Evolutionary conservation across 2,329 filamentous ascomycete species (phyloP), one percentile per base, ranked within the genome.

Genomic region (Cladophialophora immunda): DNA sequence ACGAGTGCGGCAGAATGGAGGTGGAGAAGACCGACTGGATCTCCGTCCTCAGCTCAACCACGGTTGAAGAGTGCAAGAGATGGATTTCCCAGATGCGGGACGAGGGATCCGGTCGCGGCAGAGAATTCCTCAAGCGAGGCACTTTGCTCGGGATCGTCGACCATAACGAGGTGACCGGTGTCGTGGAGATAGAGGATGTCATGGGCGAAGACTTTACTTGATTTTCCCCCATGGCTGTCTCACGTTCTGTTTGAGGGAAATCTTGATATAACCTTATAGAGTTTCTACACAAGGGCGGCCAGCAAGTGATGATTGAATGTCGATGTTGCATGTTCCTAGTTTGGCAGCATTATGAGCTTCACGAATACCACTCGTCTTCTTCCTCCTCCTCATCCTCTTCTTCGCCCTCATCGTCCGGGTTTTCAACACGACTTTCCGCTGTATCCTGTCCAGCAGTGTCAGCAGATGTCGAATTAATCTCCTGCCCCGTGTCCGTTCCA

Each of bases 21-120:
- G 78, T 83, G 2, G 77, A 82, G 50, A 79, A 81, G 7, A 71
- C 72, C 2, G 83, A 87, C 56, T 91, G 90, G 86, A 80, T 91
- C 15, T 79, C 81, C 19, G 81, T 92, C 4, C 80, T 84, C 1
- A 83, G 84, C 0, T 84, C 86, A 13, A 89, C 83, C 5, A 83
- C 83, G 1, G 77, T 91, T 17, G 77, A 83, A 3, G 82, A 86
- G 55, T 86, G 87, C 0, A 79, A 78, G 19, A 81, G 83, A 47
- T 85, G 86, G 78, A 79, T 89, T 45, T 74, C 76, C 15, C 80
- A 75, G 27, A 81, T 82, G 75, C 76, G 68, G 5, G 61, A 65
- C 9, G 64, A 68, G 17, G 70, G 70, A 9, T 53, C 59, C 4
- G 71, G 68, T 15, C 78, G 45, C 76, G 77, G 41, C 75, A 77